Conservation (phyloP, 306 rosid genomes). For the Luffa acutangula region DNA sequence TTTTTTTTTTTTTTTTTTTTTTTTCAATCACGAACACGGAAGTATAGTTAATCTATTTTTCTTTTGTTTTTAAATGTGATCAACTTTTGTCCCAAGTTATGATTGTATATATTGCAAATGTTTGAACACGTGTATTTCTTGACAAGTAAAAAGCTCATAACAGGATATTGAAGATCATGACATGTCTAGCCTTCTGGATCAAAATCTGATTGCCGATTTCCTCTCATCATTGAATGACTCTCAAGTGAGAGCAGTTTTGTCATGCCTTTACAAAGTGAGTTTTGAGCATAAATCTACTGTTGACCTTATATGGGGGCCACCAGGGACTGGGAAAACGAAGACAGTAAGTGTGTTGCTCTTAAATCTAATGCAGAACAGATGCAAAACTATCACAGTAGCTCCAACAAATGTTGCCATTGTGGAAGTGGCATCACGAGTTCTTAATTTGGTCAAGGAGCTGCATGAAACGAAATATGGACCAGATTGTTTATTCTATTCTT, state of each 20-base stretch:
- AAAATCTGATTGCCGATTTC: neutral
- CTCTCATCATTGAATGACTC: conserved; percentile 39
- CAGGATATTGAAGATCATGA: neutral
- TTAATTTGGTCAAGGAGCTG: conserved; percentile 34
- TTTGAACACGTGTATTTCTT: neutral
- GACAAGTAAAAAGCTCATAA: neutral
- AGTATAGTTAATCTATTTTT: neutral
- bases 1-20: neutral
- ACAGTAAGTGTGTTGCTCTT: conserved; percentile 37
- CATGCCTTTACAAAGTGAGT: conserved; percentile 30
- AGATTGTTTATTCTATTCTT: conserved; percentile 19
- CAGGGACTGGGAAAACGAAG: conserved; percentile 80
- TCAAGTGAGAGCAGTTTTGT: conserved; percentile 36
- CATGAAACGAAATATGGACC: conserved; percentile 9
- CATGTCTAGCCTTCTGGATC: neutral
- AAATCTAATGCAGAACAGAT: conserved; percentile 27
- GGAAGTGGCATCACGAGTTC: conserved; percentile 44
- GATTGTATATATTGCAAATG: neutral
- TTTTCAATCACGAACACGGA: neutral
- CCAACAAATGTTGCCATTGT: conserved; percentile 72
- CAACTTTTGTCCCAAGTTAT: neutral
- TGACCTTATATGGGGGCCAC: conserved; percentile 83
- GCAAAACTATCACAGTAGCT: conserved; percentile 58
- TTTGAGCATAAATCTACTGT: conserved; percentile 23
- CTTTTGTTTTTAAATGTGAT: neutral